Evolutionary conservation across 352 stramenopile species (phyloP).

Genomic region (Pythium aristosporum): DNA sequence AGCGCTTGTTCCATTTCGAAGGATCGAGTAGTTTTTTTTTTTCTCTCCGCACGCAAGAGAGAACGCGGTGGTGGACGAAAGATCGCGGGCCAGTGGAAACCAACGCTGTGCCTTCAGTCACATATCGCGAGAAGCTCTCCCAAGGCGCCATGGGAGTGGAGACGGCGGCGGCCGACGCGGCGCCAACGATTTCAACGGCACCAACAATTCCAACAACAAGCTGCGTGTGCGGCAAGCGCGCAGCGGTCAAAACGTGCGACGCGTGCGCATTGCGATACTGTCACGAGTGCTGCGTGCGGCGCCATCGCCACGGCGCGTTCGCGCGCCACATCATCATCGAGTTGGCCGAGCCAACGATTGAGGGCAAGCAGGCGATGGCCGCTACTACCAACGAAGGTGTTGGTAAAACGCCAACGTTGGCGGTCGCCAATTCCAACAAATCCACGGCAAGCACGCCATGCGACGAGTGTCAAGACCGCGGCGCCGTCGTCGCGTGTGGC

Average conservation of each 20-base stretch:
- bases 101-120: background rate
- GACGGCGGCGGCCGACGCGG: background rate
- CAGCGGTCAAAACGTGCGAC: constrained; percentile 22
- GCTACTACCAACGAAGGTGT: background rate
- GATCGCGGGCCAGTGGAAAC: constrained; percentile 2
- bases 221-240: constrained; percentile 31
- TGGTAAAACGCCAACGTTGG: background rate
- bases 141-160: constrained; percentile 2
- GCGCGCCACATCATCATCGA: constrained; percentile 31
- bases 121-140: background rate
- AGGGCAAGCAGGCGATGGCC: background rate
- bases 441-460: constrained; percentile 25
- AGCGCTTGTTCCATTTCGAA: constrained; percentile 3
- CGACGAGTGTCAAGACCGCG: constrained; percentile 38
- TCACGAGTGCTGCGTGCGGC: constrained; percentile 26
- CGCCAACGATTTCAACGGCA: background rate
- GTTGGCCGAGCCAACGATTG: background rate
- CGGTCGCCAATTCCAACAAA: background rate
- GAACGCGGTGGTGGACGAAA: background rate
- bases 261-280: constrained; percentile 43
- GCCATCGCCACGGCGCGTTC: constrained; percentile 41
- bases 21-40: background rate
- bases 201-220: background rate
- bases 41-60: background rate
- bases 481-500: constrained; percentile 38